Evolutionary conservation across 306 rosid genomes (phyloP), one percentile per base, ranked within the genome.

Genomic region (Cyclanthera cordifolia): DNA sequence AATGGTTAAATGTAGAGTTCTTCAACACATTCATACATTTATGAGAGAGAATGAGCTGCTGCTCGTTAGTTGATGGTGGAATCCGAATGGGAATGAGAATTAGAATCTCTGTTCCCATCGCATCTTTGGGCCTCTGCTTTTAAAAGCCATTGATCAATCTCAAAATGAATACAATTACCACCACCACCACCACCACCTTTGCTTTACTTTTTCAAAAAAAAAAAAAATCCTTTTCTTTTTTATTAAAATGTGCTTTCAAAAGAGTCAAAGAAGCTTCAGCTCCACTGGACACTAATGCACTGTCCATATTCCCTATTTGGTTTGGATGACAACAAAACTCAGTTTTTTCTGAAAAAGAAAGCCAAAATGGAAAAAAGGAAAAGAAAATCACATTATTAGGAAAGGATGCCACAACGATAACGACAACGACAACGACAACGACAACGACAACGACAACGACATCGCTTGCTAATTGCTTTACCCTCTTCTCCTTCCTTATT

Each of bases 21-120:
- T n/a, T n/a, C n/a, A n/a, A n/a, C n/a, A n/a, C n/a, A n/a, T n/a
- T n/a, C n/a, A n/a, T n/a, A n/a, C n/a, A n/a, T n/a, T n/a, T n/a
- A n/a, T n/a, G n/a, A n/a, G n/a, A 10, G 46, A 43, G 61, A 2
- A 55, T 24, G 19, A 55, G 39, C 23, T 8, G 24, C 48, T 37
- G 43, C 12, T 15, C 3, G 8, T 59, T 25, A 65, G 37, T 65
- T 65, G 70, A 41, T 45, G 70, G 70, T 65, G 70, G 70, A 45
- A 65, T 65, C 53, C 70, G 70, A 65, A 64, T 64, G 70, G 10
- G 70, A 64, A 65, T 65, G 70, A 65, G 70, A 32, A 65, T 65
- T 65, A 65, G 70, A 65, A 65, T 65, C 53, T 65, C 21, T 65
- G 70, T 65, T 65, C 37, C 32, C 70, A 21, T 65, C 37, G 30